Percentiles rank a stretch among this genome's conserved stretches.
These are phyloP conservation scores for Xylaria acuta DNA, from an alignment of 495 filamentous ascomycete genomes.

Conservation along the genomic window DNA sequence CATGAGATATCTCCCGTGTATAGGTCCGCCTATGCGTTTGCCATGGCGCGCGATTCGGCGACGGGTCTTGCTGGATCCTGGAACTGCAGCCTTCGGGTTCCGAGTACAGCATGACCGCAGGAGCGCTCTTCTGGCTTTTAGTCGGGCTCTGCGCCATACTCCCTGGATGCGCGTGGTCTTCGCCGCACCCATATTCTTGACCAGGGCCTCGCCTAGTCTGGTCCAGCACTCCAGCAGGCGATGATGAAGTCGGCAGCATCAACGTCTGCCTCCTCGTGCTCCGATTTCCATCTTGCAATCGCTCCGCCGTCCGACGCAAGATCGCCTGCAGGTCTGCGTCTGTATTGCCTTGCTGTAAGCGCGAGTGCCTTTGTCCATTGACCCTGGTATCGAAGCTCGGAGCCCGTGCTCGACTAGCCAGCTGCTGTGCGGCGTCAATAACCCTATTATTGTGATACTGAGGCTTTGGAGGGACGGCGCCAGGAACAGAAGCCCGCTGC, in stretches of 20 bases:
- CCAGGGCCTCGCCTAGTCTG: background rate
- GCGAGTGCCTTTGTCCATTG: constrained; percentile 29
- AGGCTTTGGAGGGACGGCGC: background rate
- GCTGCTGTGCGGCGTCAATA: constrained; percentile 33
- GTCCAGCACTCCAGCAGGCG: background rate
- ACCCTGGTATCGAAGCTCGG: constrained; percentile 26
- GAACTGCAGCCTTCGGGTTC: constrained; percentile 30
- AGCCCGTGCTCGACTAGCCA: constrained; percentile 35
- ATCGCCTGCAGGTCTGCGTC: constrained; percentile 52
- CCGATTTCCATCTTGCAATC: constrained; percentile 44
- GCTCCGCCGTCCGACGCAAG: constrained; percentile 49
- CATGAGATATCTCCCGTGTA: constrained; percentile 20
- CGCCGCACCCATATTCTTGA: background rate
- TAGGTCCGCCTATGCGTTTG: constrained; percentile 27
- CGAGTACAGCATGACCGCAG: constrained; percentile 32
- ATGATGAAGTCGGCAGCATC: constrained; percentile 21
- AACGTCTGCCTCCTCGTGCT: constrained; percentile 38
- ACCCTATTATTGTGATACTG: constrained; percentile 24
- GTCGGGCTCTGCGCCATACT: constrained; percentile 29
- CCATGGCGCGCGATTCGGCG: constrained; percentile 24
- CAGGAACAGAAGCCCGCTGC: constrained; percentile 11
- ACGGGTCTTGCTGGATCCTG: constrained; percentile 18
- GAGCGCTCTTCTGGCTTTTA: constrained; percentile 39
- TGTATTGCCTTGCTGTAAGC: constrained; percentile 39
- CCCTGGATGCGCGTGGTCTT: background rate